Conservation (phyloP, 768 basidiomycete species). For the Suillus lakei region DNA sequence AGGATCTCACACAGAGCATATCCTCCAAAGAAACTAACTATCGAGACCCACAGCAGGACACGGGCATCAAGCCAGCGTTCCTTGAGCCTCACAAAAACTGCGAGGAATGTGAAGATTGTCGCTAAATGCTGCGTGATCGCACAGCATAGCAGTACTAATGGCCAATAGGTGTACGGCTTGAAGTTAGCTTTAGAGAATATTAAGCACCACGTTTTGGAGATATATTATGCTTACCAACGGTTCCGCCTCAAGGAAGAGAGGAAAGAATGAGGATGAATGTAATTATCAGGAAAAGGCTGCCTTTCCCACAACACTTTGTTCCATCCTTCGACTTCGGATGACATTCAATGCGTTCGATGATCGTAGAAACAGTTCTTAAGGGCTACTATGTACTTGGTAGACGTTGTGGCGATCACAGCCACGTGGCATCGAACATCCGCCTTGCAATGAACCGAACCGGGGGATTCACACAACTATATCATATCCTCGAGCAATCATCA, state of each 20-base stretch:
- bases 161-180: slow-evolving; percentile 76
- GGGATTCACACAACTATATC: slow-evolving; percentile 9
- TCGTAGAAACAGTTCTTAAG: not conserved
- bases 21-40: slow-evolving; percentile 61
- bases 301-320: slow-evolving; percentile 80
- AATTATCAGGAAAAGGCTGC: slow-evolving; percentile 82
- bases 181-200: slow-evolving; percentile 65
- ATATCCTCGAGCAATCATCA: slow-evolving; percentile 7
- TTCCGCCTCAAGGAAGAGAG: slow-evolving; percentile 79
- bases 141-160: slow-evolving; percentile 69
- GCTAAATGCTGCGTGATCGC: slow-evolving; percentile 86
- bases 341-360: slow-evolving; percentile 28
- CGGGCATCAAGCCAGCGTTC: slow-evolving; percentile 69
- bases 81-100: slow-evolving; percentile 75
- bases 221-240: slow-evolving; percentile 50
- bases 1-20: slow-evolving; percentile 67
- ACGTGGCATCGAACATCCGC: slow-evolving; percentile 18
- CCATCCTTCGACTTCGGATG: slow-evolving; percentile 46
- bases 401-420: slow-evolving; percentile 9
- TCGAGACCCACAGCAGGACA: slow-evolving; percentile 67
- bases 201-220: slow-evolving; percentile 10
- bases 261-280: slow-evolving; percentile 77
- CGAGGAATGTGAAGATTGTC: slow-evolving; percentile 80
- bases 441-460: slow-evolving; percentile 6
- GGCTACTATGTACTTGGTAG: slow-evolving; percentile 7